phyloP scores from a whole-genome alignment of 2,329 filamentous ascomycete species.

The Herpotrichia juniperi region DNA sequence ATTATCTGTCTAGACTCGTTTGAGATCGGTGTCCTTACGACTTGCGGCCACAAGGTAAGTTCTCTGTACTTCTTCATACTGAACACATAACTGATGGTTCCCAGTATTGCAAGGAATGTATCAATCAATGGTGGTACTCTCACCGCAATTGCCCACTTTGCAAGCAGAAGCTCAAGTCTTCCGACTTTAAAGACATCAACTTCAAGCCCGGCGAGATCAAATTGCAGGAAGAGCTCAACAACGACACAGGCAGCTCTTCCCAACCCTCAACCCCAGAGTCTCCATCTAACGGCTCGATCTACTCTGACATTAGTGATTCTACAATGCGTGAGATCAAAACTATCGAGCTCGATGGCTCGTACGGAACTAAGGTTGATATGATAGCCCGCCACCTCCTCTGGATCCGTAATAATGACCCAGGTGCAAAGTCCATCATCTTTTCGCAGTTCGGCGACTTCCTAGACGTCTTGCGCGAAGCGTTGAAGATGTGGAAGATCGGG shows the following conservation, averaged over 20 bases:
- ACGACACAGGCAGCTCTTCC: slow-evolving; percentile 19
- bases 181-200: slow-evolving; percentile 83
- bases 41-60: slow-evolving; percentile 73
- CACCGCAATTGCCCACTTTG: slow-evolving; percentile 84
- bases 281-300: slow-evolving; percentile 62
- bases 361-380: slow-evolving; percentile 84
- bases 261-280: slow-evolving; percentile 32
- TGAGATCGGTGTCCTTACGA: slow-evolving; percentile 78
- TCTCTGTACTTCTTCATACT: background rate
- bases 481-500: slow-evolving; percentile 74
- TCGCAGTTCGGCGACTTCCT: slow-evolving; percentile 89
- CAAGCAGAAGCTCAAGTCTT: slow-evolving; percentile 68
- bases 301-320: slow-evolving; percentile 74
- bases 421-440: slow-evolving; percentile 91
- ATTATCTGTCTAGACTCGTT: slow-evolving; percentile 84
- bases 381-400: slow-evolving; percentile 81
- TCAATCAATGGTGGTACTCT: slow-evolving; percentile 76
- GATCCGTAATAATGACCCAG: slow-evolving; percentile 82
- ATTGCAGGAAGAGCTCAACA: slow-evolving; percentile 64
- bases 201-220: slow-evolving; percentile 77
- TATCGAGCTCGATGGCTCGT: slow-evolving; percentile 75
- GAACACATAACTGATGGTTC: slow-evolving; percentile 2
- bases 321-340: slow-evolving; percentile 81
- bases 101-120: slow-evolving; percentile 88
- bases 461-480: slow-evolving; percentile 71